phyloP scores from a whole-genome alignment of 345 rosid species.

The Populus deltoides region DNA sequence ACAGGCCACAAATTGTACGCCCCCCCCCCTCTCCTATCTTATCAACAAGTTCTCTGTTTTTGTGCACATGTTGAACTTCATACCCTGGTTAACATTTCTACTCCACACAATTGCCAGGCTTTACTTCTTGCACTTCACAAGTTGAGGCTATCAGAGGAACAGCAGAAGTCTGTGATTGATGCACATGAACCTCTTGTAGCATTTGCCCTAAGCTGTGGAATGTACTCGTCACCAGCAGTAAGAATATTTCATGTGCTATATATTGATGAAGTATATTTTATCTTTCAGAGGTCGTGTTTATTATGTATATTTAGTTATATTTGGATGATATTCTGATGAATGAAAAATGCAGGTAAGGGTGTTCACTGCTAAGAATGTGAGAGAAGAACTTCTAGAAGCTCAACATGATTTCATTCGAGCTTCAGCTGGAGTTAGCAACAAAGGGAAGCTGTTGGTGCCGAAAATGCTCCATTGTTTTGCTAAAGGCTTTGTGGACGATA shows the following conservation, averaged over 20 bases:
- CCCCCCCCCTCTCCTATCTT: background rate
- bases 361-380: conserved; percentile 59
- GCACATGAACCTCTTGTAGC: conserved; percentile 62
- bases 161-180: conserved; percentile 54
- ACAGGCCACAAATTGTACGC: conserved; percentile 79
- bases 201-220: conserved; percentile 84
- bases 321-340: background rate
- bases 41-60: background rate
- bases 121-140: conserved; percentile 84
- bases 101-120: conserved; percentile 45
- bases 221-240: conserved; percentile 92
- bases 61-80: background rate
- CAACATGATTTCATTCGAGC: conserved; percentile 75
- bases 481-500: conserved; percentile 65
- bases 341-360: conserved; percentile 61
- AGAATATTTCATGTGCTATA: conserved; percentile 1
- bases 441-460: conserved; percentile 80
- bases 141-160: conserved; percentile 72
- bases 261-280: background rate
- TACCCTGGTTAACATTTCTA: conserved; percentile 7
- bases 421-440: conserved; percentile 76
- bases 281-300: no score
- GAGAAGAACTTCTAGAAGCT: conserved; percentile 77
- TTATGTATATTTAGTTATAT: no score
- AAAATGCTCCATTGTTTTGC: conserved; percentile 79